Evolutionary conservation across 139 green algal species (phyloP), one percentile per base, ranked within the genome.

Genomic region (Chlamydomonas sp.): DNA sequence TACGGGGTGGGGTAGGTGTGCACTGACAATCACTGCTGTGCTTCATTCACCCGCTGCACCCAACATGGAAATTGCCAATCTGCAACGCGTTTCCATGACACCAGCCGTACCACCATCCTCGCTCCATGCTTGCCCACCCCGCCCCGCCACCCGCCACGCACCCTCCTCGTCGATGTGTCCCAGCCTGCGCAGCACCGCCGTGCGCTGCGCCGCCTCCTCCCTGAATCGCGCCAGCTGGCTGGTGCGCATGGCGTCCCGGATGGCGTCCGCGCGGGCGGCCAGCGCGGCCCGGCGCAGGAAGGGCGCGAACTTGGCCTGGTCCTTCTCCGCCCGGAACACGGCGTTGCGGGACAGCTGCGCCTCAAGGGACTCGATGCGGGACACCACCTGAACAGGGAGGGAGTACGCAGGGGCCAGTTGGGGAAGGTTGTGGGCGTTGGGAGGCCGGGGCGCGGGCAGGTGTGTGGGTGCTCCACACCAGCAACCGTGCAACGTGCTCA

Each of bases 151-250:
- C 75, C 20, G 59, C 2, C 80, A 57, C 86, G 63, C 62, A 95
- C 96, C 90, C 96, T 99, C 94, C 0, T 83, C 92, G 14, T 95
- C 90, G 9, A 99, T 90, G 85, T 98, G 94, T 2, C 96, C 96
- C 79, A 99, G 95, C 88, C 93, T 92, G 57, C 92, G 92, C 79
- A 99, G 93, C 83, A 99, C 96, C 2, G 77, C 83, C 66, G 79
- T 90, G 66, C 95, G 91, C 63, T 92, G 85, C 77, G 89, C 91
- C 64, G 87, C 89, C 89, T 98, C 95, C 77, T 95, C 89, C 66
- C 77, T 82, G 79, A 92, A 94, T 5, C 57, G 3, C 4, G 60
- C 69, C 72, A 94, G 83, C 72, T 93, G 86, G 6, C 75, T 88
- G 76, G 62, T 74, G 77, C 83, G 80, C 77, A 94, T 85, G 75